Evolutionary conservation across 1,284 basidiomycete genomes (phyloP), one percentile per base, ranked within the genome.

Genomic region (Sporisorium exsertum): DNA sequence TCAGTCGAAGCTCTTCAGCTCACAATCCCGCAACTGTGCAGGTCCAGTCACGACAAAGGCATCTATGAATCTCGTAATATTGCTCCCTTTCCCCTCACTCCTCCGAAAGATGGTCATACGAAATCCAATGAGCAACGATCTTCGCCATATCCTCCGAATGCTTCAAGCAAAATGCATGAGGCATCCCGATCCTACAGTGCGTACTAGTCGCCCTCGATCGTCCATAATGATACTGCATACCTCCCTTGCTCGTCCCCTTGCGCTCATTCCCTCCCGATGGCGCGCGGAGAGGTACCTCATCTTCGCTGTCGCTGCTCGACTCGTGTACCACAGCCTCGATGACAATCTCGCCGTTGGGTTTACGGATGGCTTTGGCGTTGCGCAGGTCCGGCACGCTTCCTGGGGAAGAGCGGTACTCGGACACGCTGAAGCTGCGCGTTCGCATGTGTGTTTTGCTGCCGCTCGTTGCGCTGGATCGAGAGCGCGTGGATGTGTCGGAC

Each of bases 131-230:
- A 24, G 56, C 50, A 0, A 68, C 56, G 6, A 77, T 27, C 15
- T 56, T 64, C 1, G 70, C 75, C 75, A 77, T 71, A 9, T 74
- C 50, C 20, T 74, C 58, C 20, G 61, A 58, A 42, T 74, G 55
- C 29, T 69, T 45, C 32, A 81, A 29, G n/a, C 73, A 78, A 49
- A 81, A 81, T 1, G 80, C 78, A 58, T 81, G 80, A 1, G 78
- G 75, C 59, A 79, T 76, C 7, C 78, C 80, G 3, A 76, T 33
- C 37, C 57, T 61, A 53, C 80, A 80, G 18, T 80, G 68, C 7
- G 73, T 77, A 18, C 70, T 64, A 0, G 70, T 80, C 22, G 70
- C 63, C 5, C 40, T 55, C 13, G 43, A 27, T n/a, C 58, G 60
- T 0, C 46, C 61, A 32, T 51, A 52, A 35, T 63, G 58, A 47